Evolutionary conservation across 2,329 filamentous ascomycete genomes (phyloP), one percentile per base, ranked within the genome.

Genomic region (Aspergillus tanneri): DNA sequence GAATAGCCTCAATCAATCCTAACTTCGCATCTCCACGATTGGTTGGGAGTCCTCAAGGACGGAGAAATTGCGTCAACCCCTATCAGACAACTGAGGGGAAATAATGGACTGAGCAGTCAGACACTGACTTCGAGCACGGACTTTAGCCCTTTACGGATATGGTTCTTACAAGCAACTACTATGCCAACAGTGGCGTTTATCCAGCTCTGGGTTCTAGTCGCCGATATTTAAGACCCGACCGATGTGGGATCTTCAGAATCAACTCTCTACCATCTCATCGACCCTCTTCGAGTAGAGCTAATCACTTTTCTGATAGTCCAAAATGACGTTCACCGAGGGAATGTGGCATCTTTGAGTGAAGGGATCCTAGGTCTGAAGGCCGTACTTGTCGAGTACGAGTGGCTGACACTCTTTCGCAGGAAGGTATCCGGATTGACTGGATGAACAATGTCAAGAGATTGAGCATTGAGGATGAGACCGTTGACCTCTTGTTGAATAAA

Each of bases 321-420:
- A 55, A 14, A 72, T 72, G 69, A 72, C 68, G 62, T 72, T 72
- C 57, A 71, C 68, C 8, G 64, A 69, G 24, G 69, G 69, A 45
- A 72, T 72, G 69, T 72, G 68, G 67, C 59, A 61, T 47, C 56
- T 67, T 23, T 56, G 56, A 50, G 65, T 69, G 53, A 40, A 54
- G 7, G 18, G 7, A 43, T 38, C 19, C 24, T 10, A 18, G 4
- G 9, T 23, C 9, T 22, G 5, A 2, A 11, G 11, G 6, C 19
- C 30, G 4, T 19, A 10, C 14, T 18, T 23, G 18, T 14, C 19
- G 7, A 14, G 12, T n/a, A 21, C 16, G 47, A 18, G 1, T 14
- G n/a, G 41, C 42, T 49, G 38, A 49, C 25, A 12, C 5, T 18
- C 23, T 5, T 2, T 47, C n/a, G 30, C 46, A 69, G 66, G 66